These are phyloP conservation scores for Mycena vitilis DNA, from an alignment of 768 basidiomycete species.

Conservation along the genomic window DNA sequence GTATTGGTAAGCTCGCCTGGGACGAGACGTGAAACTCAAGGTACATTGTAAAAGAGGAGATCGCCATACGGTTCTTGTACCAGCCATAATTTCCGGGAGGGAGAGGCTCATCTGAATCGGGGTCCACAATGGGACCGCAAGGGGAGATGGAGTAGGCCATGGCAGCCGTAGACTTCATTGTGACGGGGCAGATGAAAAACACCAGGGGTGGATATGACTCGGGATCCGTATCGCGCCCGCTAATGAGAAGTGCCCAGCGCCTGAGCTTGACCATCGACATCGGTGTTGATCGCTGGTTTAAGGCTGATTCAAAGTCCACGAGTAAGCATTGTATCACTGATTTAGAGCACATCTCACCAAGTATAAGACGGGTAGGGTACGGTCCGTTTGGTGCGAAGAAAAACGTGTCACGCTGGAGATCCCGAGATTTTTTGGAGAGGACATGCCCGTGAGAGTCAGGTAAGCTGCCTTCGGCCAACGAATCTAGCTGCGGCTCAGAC, in stretches of 20 bases:
- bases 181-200: constrained; percentile 18
- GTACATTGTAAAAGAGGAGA: neutral
- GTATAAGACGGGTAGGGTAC: neutral
- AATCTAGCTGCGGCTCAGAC: too few relatives aligned
- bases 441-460: neutral
- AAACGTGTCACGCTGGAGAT: constrained; percentile 18
- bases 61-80: constrained; percentile 10
- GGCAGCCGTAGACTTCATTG: neutral
- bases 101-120: constrained; percentile 1
- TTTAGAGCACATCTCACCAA: neutral
- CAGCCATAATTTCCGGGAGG: constrained; percentile 24
- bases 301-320: neutral
- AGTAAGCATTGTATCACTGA: neutral
- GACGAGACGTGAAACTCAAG: neutral
- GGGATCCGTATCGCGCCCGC: neutral
- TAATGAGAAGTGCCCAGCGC: constrained; percentile 16
- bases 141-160: constrained; percentile 13
- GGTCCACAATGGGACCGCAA: neutral
- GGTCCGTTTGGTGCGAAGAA: neutral
- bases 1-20: neutral
- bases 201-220: neutral
- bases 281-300: constrained; percentile 24
- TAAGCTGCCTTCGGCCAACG: too few relatives aligned
- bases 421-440: constrained; percentile 10
- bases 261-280: neutral